Percentiles rank a stretch among this genome's conserved stretches.
Evolutionary conservation across 805 yeast species (phyloP).

Genomic region (Starmerella floris): DNA sequence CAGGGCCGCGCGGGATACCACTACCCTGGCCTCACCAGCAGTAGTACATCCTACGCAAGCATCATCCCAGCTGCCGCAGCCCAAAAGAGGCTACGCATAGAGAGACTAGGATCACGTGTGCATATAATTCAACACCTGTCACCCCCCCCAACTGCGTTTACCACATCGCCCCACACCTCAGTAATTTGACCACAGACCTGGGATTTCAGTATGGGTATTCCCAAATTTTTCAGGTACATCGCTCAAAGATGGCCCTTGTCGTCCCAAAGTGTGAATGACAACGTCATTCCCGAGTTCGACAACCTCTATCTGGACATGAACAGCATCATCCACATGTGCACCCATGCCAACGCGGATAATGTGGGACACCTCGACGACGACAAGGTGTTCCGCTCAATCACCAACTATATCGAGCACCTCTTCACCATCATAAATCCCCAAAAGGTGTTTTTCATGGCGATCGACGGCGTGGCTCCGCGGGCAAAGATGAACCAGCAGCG

Average conservation of each 20-base stretch:
- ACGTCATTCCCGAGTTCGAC: slow-evolving; percentile 85
- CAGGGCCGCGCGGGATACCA: too few species aligned
- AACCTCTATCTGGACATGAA: slow-evolving; percentile 94
- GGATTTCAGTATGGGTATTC: slow-evolving; percentile 58
- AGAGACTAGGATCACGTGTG: too few species aligned
- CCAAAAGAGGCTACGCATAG: too few species aligned
- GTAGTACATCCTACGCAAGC: too few species aligned
- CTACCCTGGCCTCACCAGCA: too few species aligned
- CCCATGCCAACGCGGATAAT: slow-evolving; percentile 67
- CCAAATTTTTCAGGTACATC: slow-evolving; percentile 90
- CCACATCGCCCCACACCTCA: too few species aligned
- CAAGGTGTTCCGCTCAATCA: slow-evolving; percentile 82
- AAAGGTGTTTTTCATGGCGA: slow-evolving; percentile 83
- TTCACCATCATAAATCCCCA: slow-evolving; percentile 79
- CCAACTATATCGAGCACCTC: slow-evolving; percentile 85
- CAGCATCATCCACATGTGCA: slow-evolving; percentile 82
- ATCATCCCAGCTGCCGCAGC: too few species aligned
- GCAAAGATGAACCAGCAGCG: slow-evolving; percentile 97
- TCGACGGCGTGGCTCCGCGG: slow-evolving; percentile 98
- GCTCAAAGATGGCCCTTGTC: slow-evolving; percentile 98
- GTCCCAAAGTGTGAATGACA: slow-evolving; percentile 68
- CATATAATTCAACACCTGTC: too few species aligned
- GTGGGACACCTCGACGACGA: slow-evolving; percentile 66
- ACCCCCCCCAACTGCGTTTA: too few species aligned
- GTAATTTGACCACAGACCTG: background rate